Conservation (phyloP, 2,329 filamentous ascomycete species). For the Colletotrichum sp. region DNA sequence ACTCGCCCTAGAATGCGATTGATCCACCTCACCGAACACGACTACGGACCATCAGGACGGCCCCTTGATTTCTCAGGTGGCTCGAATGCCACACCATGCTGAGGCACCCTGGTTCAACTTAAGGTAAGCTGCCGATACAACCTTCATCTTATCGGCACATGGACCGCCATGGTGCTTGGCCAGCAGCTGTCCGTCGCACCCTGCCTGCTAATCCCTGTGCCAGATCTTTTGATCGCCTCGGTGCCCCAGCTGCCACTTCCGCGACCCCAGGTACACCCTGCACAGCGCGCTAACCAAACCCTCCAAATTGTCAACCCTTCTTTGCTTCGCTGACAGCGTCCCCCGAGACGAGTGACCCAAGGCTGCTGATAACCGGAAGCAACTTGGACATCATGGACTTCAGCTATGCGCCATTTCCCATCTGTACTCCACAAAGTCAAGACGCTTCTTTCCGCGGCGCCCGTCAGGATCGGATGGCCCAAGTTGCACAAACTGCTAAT, state of each 20-base stretch:
- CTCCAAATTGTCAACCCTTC: neutral
- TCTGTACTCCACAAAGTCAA: neutral
- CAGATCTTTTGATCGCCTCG: neutral
- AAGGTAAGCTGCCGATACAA: neutral
- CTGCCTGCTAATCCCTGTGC: neutral
- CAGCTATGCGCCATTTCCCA: neutral
- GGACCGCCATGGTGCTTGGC: neutral
- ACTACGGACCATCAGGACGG: neutral
- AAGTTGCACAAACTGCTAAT: neutral
- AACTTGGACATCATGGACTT: neutral
- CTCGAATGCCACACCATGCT: neutral
- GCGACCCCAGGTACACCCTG: neutral
- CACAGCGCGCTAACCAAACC: neutral
- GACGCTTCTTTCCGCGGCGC: neutral
- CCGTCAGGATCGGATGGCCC: neutral
- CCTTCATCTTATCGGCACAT: neutral
- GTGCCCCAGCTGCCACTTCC: neutral
- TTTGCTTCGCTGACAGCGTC: neutral
- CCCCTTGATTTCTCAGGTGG: constrained; percentile 2
- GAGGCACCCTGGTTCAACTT: neutral
- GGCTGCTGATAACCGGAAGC: neutral
- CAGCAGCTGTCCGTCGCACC: neutral
- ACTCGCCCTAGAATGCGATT: neutral
- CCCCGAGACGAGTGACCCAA: neutral
- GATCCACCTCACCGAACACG: constrained; percentile 3